Percentiles rank a stretch among this genome's conserved stretches.
Evolutionary conservation across 495 filamentous ascomycete genomes (phyloP).

Genomic region (Astrothelium subdiscretum): DNA sequence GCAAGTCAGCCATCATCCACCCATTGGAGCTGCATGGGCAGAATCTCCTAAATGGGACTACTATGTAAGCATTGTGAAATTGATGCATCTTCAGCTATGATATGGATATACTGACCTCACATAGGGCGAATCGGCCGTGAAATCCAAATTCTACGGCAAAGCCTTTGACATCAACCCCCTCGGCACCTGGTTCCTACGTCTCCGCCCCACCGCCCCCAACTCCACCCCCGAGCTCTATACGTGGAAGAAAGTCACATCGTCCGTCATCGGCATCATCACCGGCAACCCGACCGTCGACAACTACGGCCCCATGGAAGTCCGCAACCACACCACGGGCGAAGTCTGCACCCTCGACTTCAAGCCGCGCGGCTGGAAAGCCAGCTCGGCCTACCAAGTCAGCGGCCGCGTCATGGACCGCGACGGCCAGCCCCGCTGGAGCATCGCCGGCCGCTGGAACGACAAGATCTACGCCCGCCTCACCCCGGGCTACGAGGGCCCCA

Average conservation of each 20-base stretch:
- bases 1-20: slow-evolving; percentile 96
- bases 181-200: slow-evolving; percentile 90
- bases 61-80: slow-evolving; percentile 42
- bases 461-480: slow-evolving; percentile 90
- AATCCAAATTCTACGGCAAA: slow-evolving; percentile 95
- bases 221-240: slow-evolving; percentile 73
- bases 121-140: slow-evolving; percentile 84
- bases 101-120: not conserved
- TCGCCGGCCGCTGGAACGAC: slow-evolving; percentile 95
- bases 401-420: slow-evolving; percentile 70
- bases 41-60: slow-evolving; percentile 94
- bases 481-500: slow-evolving; percentile 71
- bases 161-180: slow-evolving; percentile 94
- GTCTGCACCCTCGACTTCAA: slow-evolving; percentile 90
- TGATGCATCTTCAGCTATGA: slow-evolving; percentile 8
- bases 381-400: slow-evolving; percentile 72
- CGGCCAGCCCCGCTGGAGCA: slow-evolving; percentile 68
- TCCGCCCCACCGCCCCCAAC: slow-evolving; percentile 52
- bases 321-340: slow-evolving; percentile 92
- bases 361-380: slow-evolving; percentile 85
- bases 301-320: slow-evolving; percentile 94
- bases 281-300: slow-evolving; percentile 96
- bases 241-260: slow-evolving; percentile 97
- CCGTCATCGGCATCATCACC: slow-evolving; percentile 96
- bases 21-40: slow-evolving; percentile 85